Evolutionary conservation across 495 filamentous ascomycete species (phyloP).

Genomic region (Talaromyces borbonicus): DNA sequence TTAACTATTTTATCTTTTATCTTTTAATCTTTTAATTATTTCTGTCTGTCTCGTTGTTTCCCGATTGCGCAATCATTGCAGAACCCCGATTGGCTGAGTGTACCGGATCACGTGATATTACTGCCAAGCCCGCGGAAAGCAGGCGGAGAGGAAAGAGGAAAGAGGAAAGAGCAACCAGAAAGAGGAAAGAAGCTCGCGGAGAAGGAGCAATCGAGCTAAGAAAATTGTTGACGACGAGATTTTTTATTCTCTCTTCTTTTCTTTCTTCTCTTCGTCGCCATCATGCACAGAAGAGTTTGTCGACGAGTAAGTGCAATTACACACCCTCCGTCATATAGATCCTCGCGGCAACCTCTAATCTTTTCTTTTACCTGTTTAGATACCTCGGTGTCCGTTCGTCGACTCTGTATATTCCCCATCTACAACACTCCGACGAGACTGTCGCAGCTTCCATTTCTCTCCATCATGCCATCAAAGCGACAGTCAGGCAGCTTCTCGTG

Average conservation of each 20-base stretch:
- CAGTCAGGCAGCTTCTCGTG: neutral
- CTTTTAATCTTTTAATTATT: neutral
- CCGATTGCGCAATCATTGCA: slow-evolving; percentile 20
- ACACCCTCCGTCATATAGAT: too few species aligned
- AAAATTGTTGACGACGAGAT: too few species aligned
- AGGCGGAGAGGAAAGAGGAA: neutral
- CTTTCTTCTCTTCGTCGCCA: too few species aligned
- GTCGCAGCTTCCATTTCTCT: slow-evolving; percentile 1
- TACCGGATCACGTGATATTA: slow-evolving; percentile 3
- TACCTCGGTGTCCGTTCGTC: slow-evolving; percentile 7
- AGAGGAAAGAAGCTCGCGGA: neutral
- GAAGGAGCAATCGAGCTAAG: too few species aligned
- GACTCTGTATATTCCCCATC: slow-evolving; percentile 3
- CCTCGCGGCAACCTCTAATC: too few species aligned
- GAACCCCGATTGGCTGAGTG: neutral
- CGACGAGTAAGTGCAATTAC: neutral
- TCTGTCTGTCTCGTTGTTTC: slow-evolving; percentile 2
- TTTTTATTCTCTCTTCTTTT: too few species aligned
- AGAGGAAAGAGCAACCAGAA: neutral
- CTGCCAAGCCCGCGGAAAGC: slow-evolving; percentile 9
- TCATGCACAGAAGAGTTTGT: slow-evolving; percentile 7
- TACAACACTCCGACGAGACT: neutral
- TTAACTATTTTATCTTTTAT: neutral
- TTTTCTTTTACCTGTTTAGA: slow-evolving; percentile 1
- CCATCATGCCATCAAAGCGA: neutral